Percentiles rank a stretch among this genome's conserved stretches.
Conservation (phyloP, 2,329 filamentous ascomycete species). For the Macroventuria anomochaeta region DNA sequence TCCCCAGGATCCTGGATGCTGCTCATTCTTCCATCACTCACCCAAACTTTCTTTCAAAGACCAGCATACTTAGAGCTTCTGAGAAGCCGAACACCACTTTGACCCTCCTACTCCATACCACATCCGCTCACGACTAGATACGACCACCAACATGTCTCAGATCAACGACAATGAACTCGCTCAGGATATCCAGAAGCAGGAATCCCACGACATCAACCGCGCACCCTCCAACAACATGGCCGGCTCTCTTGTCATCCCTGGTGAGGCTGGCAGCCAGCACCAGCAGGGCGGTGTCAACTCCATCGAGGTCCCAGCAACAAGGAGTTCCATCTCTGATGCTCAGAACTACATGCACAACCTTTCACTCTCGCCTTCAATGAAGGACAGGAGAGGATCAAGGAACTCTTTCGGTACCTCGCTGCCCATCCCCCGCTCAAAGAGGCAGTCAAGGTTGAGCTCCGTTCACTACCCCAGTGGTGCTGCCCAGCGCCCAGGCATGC, state of each 20-base stretch:
- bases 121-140: background rate
- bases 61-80: conserved; percentile 17
- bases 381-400: conserved; percentile 70
- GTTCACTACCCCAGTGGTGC: conserved; percentile 59
- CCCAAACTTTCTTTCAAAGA: conserved; percentile 14
- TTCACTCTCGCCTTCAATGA: conserved; percentile 70
- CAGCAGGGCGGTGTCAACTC: conserved; percentile 51
- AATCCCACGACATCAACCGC: conserved; percentile 32
- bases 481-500: conserved; percentile 63
- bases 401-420: conserved; percentile 78
- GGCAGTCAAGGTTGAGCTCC: conserved; percentile 71
- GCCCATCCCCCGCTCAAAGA: conserved; percentile 74
- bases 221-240: conserved; percentile 27
- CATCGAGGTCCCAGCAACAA: conserved; percentile 73
- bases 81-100: conserved; percentile 8
- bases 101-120: background rate
- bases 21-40: conserved; percentile 18
- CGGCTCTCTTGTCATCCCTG: conserved; percentile 41
- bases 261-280: conserved; percentile 28
- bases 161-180: conserved; percentile 65
- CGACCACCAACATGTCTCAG: conserved; percentile 58
- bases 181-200: conserved; percentile 43
- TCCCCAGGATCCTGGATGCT: conserved; percentile 29
- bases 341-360: conserved; percentile 75
- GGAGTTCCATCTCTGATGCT: conserved; percentile 72